Evolutionary conservation across 2,329 filamentous ascomycete genomes (phyloP), one percentile per base, ranked within the genome.

Genomic region (Pezicula radicicola): DNA sequence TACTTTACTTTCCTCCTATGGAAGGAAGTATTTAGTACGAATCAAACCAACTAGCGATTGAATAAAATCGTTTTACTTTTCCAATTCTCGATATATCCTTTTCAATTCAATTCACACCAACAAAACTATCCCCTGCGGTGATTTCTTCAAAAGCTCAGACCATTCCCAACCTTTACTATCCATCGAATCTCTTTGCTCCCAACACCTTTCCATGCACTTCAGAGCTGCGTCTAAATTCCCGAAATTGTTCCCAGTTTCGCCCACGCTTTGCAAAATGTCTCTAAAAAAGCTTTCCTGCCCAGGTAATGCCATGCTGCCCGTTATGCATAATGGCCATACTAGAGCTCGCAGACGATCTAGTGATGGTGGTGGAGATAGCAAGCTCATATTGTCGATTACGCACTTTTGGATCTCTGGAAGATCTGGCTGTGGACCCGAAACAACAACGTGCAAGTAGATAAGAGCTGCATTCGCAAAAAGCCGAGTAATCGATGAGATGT

Each of bases 381-480:
- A 7, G 6, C 6, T 25, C 25, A 47, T 47, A 13, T 21, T 42
- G 6, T 1, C 16, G 12, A 10, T 18, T 42, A 51, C 44, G 25
- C 27, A 47, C 39, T 46, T n/a, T 33, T 43, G 18, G 36, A 51
- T 51, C 27, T 51, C 49, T 15, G 33, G 19, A 15, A 51, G 25
- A 4, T 40, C 13, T 25, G 35, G 44, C 8, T 46, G 19, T 21
- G 44, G 44, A 4, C 49, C 49, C 25, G 49, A 46, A 16, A 51
- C 49, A 27, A 51, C 49, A 12, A 51, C 43, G 21, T 51, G 49
- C 15, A 51, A 33, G 19, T 46, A 51, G 10, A 33, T 47, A 1
- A 51, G 19, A n/a, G 49, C 35, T 19, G 49, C 42, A 21, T n/a
- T 16, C 8, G 27, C 42, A 46, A 46, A 51, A 37, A 48, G n/a